These are phyloP conservation scores for Cucurbitaria berberidis DNA, from an alignment of 2,329 filamentous ascomycete species.

Conservation along the genomic window DNA sequence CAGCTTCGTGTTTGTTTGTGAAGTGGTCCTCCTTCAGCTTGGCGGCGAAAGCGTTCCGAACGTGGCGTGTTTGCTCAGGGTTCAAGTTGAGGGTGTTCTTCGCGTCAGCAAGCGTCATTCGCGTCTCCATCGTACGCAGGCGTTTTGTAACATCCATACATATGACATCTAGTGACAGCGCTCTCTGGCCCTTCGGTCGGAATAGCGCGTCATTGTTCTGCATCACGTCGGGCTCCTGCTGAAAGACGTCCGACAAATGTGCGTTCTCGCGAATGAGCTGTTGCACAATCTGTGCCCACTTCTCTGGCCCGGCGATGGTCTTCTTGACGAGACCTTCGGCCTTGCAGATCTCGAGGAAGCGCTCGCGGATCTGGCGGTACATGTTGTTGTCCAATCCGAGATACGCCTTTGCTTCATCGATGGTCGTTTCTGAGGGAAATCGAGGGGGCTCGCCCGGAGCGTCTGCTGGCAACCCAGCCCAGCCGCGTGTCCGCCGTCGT, in stretches of 20 bases:
- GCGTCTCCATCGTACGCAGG: constrained; percentile 68
- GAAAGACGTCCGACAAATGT: constrained; percentile 69
- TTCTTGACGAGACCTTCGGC: constrained; percentile 74
- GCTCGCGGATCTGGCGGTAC: constrained; percentile 69
- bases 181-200: constrained; percentile 60
- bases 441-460: constrained; percentile 71
- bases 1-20: constrained; percentile 74
- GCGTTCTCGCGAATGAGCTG: constrained; percentile 68
- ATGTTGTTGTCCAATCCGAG: constrained; percentile 67
- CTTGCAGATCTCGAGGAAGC: constrained; percentile 74
- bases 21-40: constrained; percentile 71
- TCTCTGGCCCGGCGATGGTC: constrained; percentile 72
- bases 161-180: constrained; percentile 76
- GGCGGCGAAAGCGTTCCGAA: constrained; percentile 70
- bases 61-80: constrained; percentile 68
- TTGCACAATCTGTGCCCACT: constrained; percentile 75
- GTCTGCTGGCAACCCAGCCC: constrained; percentile 71
- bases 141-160: constrained; percentile 83
- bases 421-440: constrained; percentile 82
- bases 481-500: constrained; percentile 70
- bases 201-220: constrained; percentile 42
- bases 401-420: constrained; percentile 77
- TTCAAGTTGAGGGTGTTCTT: constrained; percentile 75
- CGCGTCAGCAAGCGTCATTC: constrained; percentile 76
- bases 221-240: constrained; percentile 61